Evolutionary conservation across 2,329 filamentous ascomycete species (phyloP), one percentile per base, ranked within the genome.

Genomic region (Cytospora chrysosperma): DNA sequence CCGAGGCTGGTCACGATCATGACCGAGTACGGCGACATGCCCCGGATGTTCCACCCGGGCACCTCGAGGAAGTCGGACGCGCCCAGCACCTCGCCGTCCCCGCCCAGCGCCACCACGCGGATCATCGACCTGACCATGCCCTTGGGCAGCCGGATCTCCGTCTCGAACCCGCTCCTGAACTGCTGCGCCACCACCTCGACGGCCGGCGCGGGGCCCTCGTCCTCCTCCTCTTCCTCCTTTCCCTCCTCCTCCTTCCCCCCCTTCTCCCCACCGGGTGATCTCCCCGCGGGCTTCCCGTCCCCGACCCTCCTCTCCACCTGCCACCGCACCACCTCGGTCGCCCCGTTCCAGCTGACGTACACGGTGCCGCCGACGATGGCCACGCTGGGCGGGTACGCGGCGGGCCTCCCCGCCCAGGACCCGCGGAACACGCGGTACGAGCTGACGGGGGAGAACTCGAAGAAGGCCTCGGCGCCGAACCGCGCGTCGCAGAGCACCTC

Each of bases 301-400:
- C 32, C 58, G 26, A 64, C 57, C 24, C 40, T 61, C n/a, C 55
- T 57, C 51, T 68, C 67, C 49, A 69, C 59, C 47, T 66, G 59
- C 67, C 68, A 68, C 54, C 56, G 47, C 10, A 37, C 55, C 9
- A 69, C 57, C 52, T 65, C 63, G 12, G 68, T 69, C 21, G 68
- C 67, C 1, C 68, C 67, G 50, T 68, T 67, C 67, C 68, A 69
- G 56, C 68, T 69, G 32, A 65, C 63, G 28, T 65, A 68, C 4
- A 52, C 66, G 43, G 24, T 67, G 53, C 55, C 53, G 49, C 56
- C 60, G 52, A 57, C 59, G 2, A 64, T 58, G 40, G 63, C 51
- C 34, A 49, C 51, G 37, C 55, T 59, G 13, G 56, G 67, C 47
- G 55, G 63, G 27, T 61, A 57, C 27, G 50, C 28, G 9, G 67